Conservation (phyloP, 2,329 filamentous ascomycete genomes). For the Fusarium miscanthi region DNA sequence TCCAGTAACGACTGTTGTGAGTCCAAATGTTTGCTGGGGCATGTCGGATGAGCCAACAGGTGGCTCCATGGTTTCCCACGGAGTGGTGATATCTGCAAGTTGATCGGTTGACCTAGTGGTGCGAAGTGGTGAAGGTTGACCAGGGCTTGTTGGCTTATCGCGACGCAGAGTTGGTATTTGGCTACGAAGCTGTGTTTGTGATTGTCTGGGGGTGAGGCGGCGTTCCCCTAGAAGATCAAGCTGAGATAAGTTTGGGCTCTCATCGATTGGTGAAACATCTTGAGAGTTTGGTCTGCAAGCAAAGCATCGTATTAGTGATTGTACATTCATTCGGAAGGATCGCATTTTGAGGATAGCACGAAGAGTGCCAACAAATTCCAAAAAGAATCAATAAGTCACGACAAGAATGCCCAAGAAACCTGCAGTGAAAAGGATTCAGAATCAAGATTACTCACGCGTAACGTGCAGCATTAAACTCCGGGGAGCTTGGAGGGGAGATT, state of each 20-base stretch:
- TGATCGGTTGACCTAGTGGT: constrained; percentile 50
- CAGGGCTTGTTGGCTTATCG: constrained; percentile 59
- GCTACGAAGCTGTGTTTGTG: constrained; percentile 46
- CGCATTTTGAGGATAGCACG: constrained; percentile 22
- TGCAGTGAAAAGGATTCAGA: background rate
- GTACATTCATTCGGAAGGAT: constrained; percentile 9
- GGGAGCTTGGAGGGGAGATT: constrained; percentile 69
- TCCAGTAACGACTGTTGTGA: constrained; percentile 45
- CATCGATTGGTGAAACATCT: constrained; percentile 67
- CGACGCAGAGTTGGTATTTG: constrained; percentile 66
- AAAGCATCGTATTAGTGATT: constrained; percentile 41
- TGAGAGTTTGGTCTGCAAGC: constrained; percentile 42
- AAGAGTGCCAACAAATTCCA: background rate
- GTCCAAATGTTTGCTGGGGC: constrained; percentile 29
- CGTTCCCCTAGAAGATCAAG: constrained; percentile 34
- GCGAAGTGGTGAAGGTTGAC: constrained; percentile 52
- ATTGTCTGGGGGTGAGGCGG: constrained; percentile 29
- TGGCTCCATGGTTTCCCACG: constrained; percentile 35
- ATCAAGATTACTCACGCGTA: constrained; percentile 55
- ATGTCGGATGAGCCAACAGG: constrained; percentile 7
- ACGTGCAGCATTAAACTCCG: constrained; percentile 55
- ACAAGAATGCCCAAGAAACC: constrained; percentile 30
- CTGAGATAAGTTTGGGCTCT: constrained; percentile 53
- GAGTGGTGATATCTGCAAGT: constrained; percentile 30
- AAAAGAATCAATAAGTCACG: background rate